Evolutionary conservation across 1,284 basidiomycete species (phyloP), one percentile per base, ranked within the genome.

Genomic region (Stereum hirsutum): DNA sequence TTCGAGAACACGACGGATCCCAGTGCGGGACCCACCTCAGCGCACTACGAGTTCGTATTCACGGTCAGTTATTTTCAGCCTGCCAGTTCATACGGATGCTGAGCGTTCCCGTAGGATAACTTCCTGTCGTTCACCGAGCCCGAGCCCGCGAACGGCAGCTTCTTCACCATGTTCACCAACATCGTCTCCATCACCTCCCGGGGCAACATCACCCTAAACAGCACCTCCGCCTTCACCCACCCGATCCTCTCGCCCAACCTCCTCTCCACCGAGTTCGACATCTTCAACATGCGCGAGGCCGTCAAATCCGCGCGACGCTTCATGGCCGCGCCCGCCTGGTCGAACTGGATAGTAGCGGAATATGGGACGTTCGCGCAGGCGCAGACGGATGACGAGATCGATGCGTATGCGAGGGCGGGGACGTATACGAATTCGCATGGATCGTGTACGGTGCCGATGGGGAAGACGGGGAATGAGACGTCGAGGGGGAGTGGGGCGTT

Each of bases 221-320:
- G n/a, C n/a, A n/a, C n/a, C n/a, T n/a, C n/a, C n/a, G n/a, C n/a
- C n/a, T n/a, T n/a, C 47, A 65, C 67, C 46, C 39, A 49, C 6
- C 67, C 68, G 14, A 45, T 61, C 17, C 69, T 75, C 46, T 66
- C 73, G 51, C 70, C 71, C 0, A 57, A 63, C 37, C 70, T 72
- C 53, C 62, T 72, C 44, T 47, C 38, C 36, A 52, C 50, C 11
- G 49, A 53, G 2, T 55, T 58, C 36, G 58, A 60, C 38, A 45
- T 55, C 19, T 41, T 44, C n/a, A 45, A 39, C 5, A 32, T 46
- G 17, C 39, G 41, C 14, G 45, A 57, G 32, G 49, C 49, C 5
- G 38, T 61, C 20, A 51, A 54, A 35, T 43, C 47, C 17, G 49
- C 48, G 15, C 48, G 48, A 11, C 48, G 47, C 7, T 58, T 58